Base-by-base conservation (phyloP, 345 rosid species). In the Eucalyptus sideroxylon region DNA sequence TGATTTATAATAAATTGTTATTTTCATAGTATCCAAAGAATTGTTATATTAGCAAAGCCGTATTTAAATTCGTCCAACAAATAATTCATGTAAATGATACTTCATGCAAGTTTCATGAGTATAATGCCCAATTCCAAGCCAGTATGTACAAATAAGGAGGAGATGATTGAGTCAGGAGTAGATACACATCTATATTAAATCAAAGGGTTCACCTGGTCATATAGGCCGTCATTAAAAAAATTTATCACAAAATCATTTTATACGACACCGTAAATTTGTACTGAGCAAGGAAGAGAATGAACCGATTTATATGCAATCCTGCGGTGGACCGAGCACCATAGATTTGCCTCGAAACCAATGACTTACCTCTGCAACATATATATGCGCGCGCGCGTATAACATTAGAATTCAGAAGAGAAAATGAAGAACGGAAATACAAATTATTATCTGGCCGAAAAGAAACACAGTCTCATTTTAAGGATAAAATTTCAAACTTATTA, bases 1-100 rank as follows among this genome's bases (percentile, higher is more conserved):
- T 19, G 4, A 0, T 19, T 53, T 9, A 53, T 2, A 53, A 53
- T 53, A 19, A 8, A 53, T 0, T 8, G 1, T 53, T 53, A 53
- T 53, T 53, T 53, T 53, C 24, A 3, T 2, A 19, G 9, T 53
- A 19, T 53, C 24, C 24, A 0, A 53, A 19, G 4, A 53, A 53
- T 0, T 19, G 1, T 53, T 53, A 19, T 53, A 53, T 53, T 53
- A 19, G 23, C 24, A 53, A 53, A 53, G 24, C 56, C 9, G 24
- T 53, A 56, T 56, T 56, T 23, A 56, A 56, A 56, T 56, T 9
- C 60, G 1, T 56, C 60, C 27, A 9, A 2, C 11, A 56, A 56
- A 23, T 56, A 9, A 56, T 23, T 24, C 26, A 9, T 56, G 62
- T 23, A 56, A 56, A 23, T 56, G 62, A 56, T 56, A 56, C 62